phyloP scores from a whole-genome alignment of 2,329 filamentous ascomycete species.

The Alternaria brassicicola region DNA sequence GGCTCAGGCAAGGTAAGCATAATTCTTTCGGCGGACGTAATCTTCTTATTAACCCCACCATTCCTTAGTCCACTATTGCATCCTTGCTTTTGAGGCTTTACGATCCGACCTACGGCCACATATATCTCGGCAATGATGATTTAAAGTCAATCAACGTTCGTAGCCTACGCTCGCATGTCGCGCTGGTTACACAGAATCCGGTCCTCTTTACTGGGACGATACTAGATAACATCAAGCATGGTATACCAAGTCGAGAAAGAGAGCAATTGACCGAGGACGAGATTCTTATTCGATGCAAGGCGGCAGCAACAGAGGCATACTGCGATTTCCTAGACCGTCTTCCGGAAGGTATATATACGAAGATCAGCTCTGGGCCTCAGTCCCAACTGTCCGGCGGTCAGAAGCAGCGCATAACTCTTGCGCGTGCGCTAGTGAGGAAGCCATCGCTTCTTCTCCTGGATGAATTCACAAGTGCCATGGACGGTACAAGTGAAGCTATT shows the following conservation, averaged over 20 bases:
- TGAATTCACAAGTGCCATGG: slow-evolving; percentile 46
- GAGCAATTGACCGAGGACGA: slow-evolving; percentile 40
- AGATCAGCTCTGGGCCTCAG: slow-evolving; percentile 41
- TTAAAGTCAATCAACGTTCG: slow-evolving; percentile 38
- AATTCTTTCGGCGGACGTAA: no score
- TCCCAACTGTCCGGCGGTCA: slow-evolving; percentile 48
- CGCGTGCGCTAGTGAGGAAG: slow-evolving; percentile 43
- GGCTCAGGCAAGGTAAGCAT: slow-evolving; percentile 38
- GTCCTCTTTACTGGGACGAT: slow-evolving; percentile 45
- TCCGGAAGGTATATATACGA: slow-evolving; percentile 44
- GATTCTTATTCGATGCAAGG: slow-evolving; percentile 53
- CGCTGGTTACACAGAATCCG: slow-evolving; percentile 44
- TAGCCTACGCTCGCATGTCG: slow-evolving; percentile 41
- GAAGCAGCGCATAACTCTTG: slow-evolving; percentile 48
- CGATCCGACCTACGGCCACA: slow-evolving; percentile 38
- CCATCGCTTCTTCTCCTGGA: slow-evolving; percentile 45
- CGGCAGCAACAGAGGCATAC: slow-evolving; percentile 63
- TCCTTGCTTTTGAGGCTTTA: slow-evolving; percentile 52
- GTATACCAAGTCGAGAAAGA: slow-evolving; percentile 26
- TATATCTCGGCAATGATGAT: slow-evolving; percentile 36
- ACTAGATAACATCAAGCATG: slow-evolving; percentile 46
- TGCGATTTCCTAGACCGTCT: slow-evolving; percentile 46
- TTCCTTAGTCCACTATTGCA: slow-evolving; percentile 53
- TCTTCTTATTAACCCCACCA: background rate
- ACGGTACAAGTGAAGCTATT: slow-evolving; percentile 38